Percentiles rank a stretch among this genome's conserved stretches.
Evolutionary conservation across 805 yeast species (phyloP).

Genomic region (Lachancea meyersii): DNA sequence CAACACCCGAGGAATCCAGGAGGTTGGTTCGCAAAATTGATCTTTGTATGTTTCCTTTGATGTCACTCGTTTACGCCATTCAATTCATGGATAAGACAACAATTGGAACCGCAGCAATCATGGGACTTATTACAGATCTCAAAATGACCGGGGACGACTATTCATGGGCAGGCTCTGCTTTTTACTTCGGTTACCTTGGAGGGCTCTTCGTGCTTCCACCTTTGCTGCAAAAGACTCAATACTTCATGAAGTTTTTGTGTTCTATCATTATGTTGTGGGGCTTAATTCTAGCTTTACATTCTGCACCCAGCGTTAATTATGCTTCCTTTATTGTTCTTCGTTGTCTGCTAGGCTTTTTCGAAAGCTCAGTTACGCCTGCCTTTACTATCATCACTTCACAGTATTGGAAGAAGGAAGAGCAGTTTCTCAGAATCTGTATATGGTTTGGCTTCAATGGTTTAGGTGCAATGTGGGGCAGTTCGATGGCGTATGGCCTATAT

Average conservation of each 20-base stretch:
- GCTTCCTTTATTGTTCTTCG: slow-evolving; percentile 41
- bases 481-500: slow-evolving; percentile 46
- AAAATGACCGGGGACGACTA: slow-evolving; percentile 28
- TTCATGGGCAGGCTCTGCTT: slow-evolving; percentile 49
- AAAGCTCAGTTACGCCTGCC: slow-evolving; percentile 46
- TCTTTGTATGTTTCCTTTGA: no score
- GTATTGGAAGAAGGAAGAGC: slow-evolving; percentile 44
- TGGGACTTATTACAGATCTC: neutral
- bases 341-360: slow-evolving; percentile 42
- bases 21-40: no score
- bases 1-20: no score
- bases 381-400: slow-evolving; percentile 46
- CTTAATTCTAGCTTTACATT: slow-evolving; percentile 39
- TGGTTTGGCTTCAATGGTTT: slow-evolving; percentile 39
- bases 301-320: slow-evolving; percentile 37
- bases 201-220: slow-evolving; percentile 9
- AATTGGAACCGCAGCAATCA: no score
- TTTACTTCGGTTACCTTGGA: slow-evolving; percentile 52
- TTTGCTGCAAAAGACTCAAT: slow-evolving; percentile 44
- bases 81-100: no score
- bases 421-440: slow-evolving; percentile 34
- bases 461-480: slow-evolving; percentile 43
- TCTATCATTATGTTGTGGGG: slow-evolving; percentile 52
- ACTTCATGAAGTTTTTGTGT: slow-evolving; percentile 45
- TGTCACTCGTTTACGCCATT: no score